phyloP scores from a whole-genome alignment of 768 basidiomycete species.

The Boletus reticuloceps region DNA sequence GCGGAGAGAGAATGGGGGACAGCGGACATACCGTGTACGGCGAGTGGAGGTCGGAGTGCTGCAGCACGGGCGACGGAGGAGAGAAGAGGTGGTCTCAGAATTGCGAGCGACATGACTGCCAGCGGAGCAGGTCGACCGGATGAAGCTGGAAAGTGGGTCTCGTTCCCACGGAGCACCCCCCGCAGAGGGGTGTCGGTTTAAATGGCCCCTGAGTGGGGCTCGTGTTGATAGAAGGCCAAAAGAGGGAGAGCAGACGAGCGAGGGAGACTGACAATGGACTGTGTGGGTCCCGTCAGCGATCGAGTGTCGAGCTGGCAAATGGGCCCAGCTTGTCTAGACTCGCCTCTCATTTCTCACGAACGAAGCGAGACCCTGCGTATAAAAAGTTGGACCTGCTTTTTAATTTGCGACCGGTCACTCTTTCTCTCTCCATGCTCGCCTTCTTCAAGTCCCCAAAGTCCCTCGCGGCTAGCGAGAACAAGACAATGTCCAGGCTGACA shows the following conservation, averaged over 20 bases:
- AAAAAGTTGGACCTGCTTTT: slow-evolving; percentile 14
- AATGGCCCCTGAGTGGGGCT: slow-evolving; percentile 15
- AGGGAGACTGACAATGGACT: neutral
- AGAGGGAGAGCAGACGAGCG: too few relatives aligned
- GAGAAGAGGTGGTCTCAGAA: slow-evolving; percentile 28
- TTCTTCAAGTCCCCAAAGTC: slow-evolving; percentile 22
- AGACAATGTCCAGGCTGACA: slow-evolving; percentile 2
- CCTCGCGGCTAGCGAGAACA: neutral
- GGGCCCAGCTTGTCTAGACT: neutral
- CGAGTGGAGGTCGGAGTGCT: slow-evolving; percentile 44
- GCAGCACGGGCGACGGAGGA: slow-evolving; percentile 34
- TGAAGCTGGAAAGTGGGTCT: neutral
- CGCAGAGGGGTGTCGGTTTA: slow-evolving; percentile 7
- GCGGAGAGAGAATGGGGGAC: slow-evolving; percentile 4
- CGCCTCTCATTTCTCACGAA: slow-evolving; percentile 27
- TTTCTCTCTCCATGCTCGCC: slow-evolving; percentile 19
- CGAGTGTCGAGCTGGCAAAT: neutral
- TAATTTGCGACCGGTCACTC: neutral
- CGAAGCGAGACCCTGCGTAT: slow-evolving; percentile 28
- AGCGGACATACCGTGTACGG: slow-evolving; percentile 38
- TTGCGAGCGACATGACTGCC: slow-evolving; percentile 42
- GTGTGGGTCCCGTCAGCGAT: neutral
- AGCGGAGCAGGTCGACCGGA: neutral
- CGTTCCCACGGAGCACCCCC: slow-evolving; percentile 18
- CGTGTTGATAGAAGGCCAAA: too few relatives aligned